A percentile compares a stretch with the other conserved stretches of the same genome.
phyloP scores from a whole-genome alignment of 2,329 filamentous ascomycete genomes.

The Penicillium sp. region DNA sequence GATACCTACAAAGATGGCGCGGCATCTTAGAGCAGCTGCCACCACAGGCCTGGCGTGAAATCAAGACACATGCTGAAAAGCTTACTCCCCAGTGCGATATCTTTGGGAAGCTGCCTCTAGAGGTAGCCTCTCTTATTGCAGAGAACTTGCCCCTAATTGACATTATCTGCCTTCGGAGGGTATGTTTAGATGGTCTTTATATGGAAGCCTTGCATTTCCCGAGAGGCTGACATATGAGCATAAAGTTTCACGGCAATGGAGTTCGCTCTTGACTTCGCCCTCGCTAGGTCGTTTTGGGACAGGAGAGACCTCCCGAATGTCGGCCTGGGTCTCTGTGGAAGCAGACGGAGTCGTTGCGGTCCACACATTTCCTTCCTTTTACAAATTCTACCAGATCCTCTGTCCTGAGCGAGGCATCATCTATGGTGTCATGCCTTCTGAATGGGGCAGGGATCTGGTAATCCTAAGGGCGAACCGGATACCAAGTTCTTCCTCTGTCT shows the following conservation, averaged over 20 bases:
- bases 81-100: conserved; percentile 35
- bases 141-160: conserved; percentile 30
- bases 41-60: conserved; percentile 34
- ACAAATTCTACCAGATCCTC: background rate
- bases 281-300: conserved; percentile 12
- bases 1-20: conserved; percentile 23
- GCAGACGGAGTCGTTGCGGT: background rate
- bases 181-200: conserved; percentile 14
- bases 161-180: conserved; percentile 31
- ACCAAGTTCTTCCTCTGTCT: background rate
- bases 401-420: background rate
- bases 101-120: conserved; percentile 34
- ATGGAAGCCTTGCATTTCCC: background rate
- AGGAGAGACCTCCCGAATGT: too few species aligned
- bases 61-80: conserved; percentile 11
- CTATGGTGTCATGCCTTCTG: background rate
- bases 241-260: conserved; percentile 39
- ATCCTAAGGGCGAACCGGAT: background rate
- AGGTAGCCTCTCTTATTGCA: conserved; percentile 33
- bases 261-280: conserved; percentile 29
- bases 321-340: background rate
- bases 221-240: background rate
- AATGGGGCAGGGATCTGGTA: background rate
- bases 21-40: conserved; percentile 30
- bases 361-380: background rate